phyloP scores from a whole-genome alignment of 192 early-diverging fungal genomes.

The Oehlia diaphana region DNA sequence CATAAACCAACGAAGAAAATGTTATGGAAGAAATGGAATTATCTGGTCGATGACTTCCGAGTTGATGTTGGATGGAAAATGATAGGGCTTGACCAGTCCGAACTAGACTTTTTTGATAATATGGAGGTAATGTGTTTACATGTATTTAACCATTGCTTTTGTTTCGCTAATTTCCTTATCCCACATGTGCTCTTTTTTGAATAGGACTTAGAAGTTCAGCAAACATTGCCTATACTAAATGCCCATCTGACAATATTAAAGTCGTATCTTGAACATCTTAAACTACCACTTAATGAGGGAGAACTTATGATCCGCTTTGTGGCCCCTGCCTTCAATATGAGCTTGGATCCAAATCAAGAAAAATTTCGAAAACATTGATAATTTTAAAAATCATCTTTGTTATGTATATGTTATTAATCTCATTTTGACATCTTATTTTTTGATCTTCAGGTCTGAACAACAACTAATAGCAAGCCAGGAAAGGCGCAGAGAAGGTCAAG shows the following conservation, averaged over 20 bases:
- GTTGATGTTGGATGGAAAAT: not conserved
- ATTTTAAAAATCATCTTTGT: not conserved
- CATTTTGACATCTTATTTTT: no score
- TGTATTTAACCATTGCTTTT: conserved; percentile 23
- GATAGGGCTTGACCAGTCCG: not conserved
- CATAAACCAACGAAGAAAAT: conserved; percentile 16
- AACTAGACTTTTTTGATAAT: conserved; percentile 26
- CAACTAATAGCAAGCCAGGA: conserved; percentile 4
- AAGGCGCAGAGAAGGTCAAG: conserved; percentile 1
- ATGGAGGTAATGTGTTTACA: conserved; percentile 6
- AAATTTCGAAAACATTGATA: conserved; percentile 22
- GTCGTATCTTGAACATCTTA: not conserved
- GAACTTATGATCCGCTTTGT: conserved; percentile 17
- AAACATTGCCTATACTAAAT: conserved; percentile 6
- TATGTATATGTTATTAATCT: no score
- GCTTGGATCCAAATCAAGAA: conserved; percentile 15
- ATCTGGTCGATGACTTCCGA: conserved; percentile 5
- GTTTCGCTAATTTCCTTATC: conserved; percentile 16
- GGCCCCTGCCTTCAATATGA: conserved; percentile 13
- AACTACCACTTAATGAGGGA: conserved; percentile 11
- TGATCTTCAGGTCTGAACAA: no score
- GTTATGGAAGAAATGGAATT: not conserved
- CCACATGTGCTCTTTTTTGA: not conserved
- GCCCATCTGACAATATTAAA: conserved; percentile 18
- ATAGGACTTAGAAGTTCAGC: conserved; percentile 17